Percentiles rank a stretch among this genome's conserved stretches.
phyloP scores from a whole-genome alignment of 2,329 filamentous ascomycete genomes.

The Diaporthe velutina region DNA sequence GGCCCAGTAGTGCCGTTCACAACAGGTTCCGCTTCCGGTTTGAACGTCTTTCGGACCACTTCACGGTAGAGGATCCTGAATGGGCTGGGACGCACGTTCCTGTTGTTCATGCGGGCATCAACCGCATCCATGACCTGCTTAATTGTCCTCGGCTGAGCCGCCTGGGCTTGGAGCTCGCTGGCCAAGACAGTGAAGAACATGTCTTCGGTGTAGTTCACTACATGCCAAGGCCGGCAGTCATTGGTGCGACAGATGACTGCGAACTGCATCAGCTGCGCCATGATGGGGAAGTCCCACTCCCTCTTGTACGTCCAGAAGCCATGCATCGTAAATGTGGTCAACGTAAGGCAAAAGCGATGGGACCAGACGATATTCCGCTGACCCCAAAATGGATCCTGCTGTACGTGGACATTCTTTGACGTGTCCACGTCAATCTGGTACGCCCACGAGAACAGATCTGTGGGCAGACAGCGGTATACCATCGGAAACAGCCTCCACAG shows the following conservation, averaged over 20 bases:
- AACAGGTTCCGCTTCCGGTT: neutral
- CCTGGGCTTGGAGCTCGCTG: neutral
- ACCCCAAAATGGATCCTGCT: neutral
- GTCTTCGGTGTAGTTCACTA: neutral
- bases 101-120: neutral
- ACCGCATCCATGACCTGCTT: neutral
- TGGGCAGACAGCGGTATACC: neutral
- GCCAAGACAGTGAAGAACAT: neutral
- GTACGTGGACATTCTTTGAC: neutral
- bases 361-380: neutral
- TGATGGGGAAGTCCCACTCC: neutral
- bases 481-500: neutral
- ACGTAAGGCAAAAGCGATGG: neutral
- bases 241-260: neutral
- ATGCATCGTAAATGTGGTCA: neutral
- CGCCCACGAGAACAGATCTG: neutral
- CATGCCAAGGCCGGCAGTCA: neutral
- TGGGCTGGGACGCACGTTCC: neutral
- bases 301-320: neutral
- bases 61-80: neutral
- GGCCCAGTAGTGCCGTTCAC: neutral
- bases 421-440: neutral
- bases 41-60: neutral
- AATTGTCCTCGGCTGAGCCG: neutral
- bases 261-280: constrained; percentile 19